phyloP scores from a whole-genome alignment of 805 yeast genomes.

The Clavispora fructus region DNA sequence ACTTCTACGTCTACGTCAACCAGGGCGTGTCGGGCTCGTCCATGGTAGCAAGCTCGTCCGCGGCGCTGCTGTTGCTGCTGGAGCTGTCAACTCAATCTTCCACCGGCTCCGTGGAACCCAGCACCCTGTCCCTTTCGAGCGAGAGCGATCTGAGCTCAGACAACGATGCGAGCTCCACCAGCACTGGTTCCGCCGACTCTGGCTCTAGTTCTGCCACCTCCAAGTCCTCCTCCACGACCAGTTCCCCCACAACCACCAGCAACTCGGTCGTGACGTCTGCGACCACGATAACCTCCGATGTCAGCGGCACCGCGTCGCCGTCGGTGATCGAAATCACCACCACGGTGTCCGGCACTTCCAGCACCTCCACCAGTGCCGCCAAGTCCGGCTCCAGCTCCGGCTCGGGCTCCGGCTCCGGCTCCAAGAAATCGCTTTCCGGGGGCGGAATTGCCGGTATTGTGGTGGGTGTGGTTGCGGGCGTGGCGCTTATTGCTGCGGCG shows the following conservation, averaged over 20 bases:
- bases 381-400: not conserved
- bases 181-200: conserved; percentile 4
- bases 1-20: conserved; percentile 42
- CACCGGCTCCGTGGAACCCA: conserved; percentile 4
- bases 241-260: conserved; percentile 9
- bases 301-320: conserved; percentile 5
- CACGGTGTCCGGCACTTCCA: conserved; percentile 10
- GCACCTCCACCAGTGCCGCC: conserved; percentile 4
- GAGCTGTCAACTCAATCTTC: conserved; percentile 10
- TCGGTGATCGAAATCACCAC: conserved; percentile 20
- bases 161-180: not conserved
- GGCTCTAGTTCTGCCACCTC: conserved; percentile 1
- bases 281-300: conserved; percentile 15
- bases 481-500: conserved; percentile 22
- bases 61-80: conserved; percentile 14
- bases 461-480: conserved; percentile 38
- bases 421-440: conserved; percentile 21
- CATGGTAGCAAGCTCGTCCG: conserved; percentile 8
- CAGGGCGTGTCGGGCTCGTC: conserved; percentile 19
- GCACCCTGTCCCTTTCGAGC: conserved; percentile 3
- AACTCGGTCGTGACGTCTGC: conserved; percentile 14
- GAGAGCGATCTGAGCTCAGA: not conserved
- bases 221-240: not conserved
- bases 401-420: conserved; percentile 2
- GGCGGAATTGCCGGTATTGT: conserved; percentile 42